Base-by-base conservation (phyloP, 2,329 filamentous ascomycete genomes). In the Fusarium verticillioides region DNA sequence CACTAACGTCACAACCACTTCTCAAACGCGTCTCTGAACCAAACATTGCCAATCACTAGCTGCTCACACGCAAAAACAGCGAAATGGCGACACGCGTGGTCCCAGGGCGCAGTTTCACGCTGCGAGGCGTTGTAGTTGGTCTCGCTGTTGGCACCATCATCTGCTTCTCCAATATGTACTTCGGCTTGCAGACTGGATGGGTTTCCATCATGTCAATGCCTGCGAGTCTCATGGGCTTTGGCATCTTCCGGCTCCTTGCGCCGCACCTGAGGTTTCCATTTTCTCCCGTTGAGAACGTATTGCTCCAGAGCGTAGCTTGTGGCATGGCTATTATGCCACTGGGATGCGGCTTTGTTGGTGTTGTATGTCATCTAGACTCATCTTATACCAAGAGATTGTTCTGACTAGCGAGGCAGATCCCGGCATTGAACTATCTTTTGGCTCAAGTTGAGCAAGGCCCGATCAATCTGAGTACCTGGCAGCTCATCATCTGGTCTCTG, bases 91-190 rank as follows among this genome's bases (percentile, higher is more conserved):
- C 72, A n/a, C 72, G 62, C 42, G 52, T 50, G 36, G 63, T 82
- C 69, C 81, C 82, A 6, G 87, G 86, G 58, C 89, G 89, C 52
- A 95, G 94, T 84, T 98, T 99, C 83, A 98, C 96, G 1, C 65
- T 92, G 32, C 92, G 96, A 63, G 94, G 94, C 57, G 87, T 98
- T 43, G 80, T 90, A 9, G 94, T 94, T 34, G 96, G 96, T 21
- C 86, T 97, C 10, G 85, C 89, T 7, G 96, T 99, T 72, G 96
- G 96, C 44, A 90, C 96, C 9, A 86, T 98, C 62, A 97, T 98
- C 78, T 96, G 94, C 80, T 97, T 97, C 81, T 97, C 94, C 59
- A 99, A 99, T 81, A 98, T 97, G 86, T 99, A 98, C 82, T 99
- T 99, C 81, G 96, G 96, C n/a, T 86, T 99, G 37, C 96, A 98